These are phyloP conservation scores for Clarireedia paspali DNA, from an alignment of 2,329 filamentous ascomycete species.

Conservation along the genomic window DNA sequence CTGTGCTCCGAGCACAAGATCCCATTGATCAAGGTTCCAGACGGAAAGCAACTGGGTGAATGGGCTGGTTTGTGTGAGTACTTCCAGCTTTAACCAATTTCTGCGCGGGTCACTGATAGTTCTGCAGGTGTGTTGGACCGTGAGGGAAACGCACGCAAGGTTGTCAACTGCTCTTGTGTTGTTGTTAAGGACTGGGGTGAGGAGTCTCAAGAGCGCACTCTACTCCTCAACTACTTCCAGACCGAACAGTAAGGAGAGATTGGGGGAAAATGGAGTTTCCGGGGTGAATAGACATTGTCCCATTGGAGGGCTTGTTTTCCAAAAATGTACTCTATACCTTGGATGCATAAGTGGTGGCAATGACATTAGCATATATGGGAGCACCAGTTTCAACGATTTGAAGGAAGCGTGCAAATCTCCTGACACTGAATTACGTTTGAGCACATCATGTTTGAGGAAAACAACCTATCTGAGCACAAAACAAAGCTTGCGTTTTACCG, in stretches of 20 bases:
- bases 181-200: constrained; percentile 99
- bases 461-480: too few relatives aligned
- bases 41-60: constrained; percentile 99
- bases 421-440: neutral
- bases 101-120: constrained; percentile 14
- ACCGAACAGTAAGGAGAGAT: constrained; percentile 58
- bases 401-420: neutral
- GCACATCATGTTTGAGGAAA: neutral
- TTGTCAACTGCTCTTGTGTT: constrained; percentile 99
- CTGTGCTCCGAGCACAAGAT: constrained; percentile 99
- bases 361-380: constrained; percentile 26
- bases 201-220: constrained; percentile 97
- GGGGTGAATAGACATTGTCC: constrained; percentile 25
- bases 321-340: constrained; percentile 28
- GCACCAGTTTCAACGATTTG: constrained; percentile 1
- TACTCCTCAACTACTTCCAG: constrained; percentile 99
- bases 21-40: constrained; percentile 98
- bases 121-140: constrained; percentile 86
- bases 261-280: constrained; percentile 23
- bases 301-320: constrained; percentile 19
- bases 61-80: constrained; percentile 98
- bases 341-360: constrained; percentile 26
- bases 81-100: constrained; percentile 11
- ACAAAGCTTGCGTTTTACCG: too few relatives aligned
- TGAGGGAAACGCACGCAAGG: constrained; percentile 98